A percentile compares a stretch with the other conserved stretches of the same genome.
phyloP scores from a whole-genome alignment of 106 monocot species.

The Dendrobium officinale region DNA sequence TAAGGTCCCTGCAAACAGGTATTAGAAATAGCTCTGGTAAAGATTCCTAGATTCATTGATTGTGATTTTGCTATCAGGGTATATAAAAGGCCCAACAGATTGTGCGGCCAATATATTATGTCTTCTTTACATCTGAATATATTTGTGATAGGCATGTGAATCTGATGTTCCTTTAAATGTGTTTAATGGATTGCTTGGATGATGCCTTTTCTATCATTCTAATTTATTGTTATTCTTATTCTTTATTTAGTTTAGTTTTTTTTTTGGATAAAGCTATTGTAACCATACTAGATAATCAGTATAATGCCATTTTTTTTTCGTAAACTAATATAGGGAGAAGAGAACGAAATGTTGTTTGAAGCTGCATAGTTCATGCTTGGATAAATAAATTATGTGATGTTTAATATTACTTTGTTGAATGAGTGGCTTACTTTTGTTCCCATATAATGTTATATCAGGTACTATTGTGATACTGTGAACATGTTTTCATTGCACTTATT shows the following conservation, averaged over 20 bases:
- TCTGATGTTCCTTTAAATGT: not conserved
- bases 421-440: not conserved
- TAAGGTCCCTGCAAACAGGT: constrained; percentile 94
- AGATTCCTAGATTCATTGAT: not conserved
- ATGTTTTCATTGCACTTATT: not conserved
- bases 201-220: not conserved
- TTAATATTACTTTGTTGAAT: not conserved
- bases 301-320: not conserved
- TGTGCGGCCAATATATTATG: not conserved
- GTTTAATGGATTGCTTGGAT: not conserved
- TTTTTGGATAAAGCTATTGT: not conserved
- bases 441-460: not conserved
- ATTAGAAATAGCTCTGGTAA: not conserved
- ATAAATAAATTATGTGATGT: not conserved
- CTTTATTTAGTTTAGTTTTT: not conserved
- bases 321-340: not conserved
- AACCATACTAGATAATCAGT: not conserved
- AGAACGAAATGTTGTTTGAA: not conserved
- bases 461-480: not conserved
- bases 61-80: not conserved
- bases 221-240: not conserved
- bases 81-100: not conserved
- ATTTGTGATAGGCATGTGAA: not conserved
- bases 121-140: not conserved
- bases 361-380: not conserved